These are phyloP conservation scores for Biscutella auriculata DNA, from an alignment of 441 rosid species.

Conservation along the genomic window DNA sequence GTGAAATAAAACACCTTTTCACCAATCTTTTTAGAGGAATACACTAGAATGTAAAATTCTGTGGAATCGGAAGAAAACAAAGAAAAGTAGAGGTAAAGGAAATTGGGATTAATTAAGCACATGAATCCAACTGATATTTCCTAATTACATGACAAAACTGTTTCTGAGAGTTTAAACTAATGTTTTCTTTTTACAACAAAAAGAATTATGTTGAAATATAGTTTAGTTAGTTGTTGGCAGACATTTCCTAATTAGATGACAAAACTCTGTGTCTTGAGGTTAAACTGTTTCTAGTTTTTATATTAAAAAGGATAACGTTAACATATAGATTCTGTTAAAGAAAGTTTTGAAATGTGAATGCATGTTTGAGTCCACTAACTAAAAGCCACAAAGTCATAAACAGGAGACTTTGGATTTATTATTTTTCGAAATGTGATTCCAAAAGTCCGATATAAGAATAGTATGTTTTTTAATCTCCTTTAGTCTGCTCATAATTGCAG, in stretches of 20 bases:
- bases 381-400: constrained; percentile 15
- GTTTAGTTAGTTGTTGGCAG: constrained; percentile 8
- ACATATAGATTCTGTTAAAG: constrained; percentile 8
- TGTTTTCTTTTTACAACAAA: not conserved
- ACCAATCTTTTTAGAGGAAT: too few species aligned
- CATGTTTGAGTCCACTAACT: constrained; percentile 64
- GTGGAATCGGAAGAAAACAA: too few species aligned
- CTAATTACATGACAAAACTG: constrained; percentile 10
- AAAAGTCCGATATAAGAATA: constrained; percentile 17
- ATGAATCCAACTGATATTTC: constrained; percentile 30
- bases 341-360: constrained; percentile 25
- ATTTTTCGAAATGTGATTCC: constrained; percentile 13
- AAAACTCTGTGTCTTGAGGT: constrained; percentile 3
- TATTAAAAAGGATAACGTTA: constrained; percentile 1
- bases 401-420: constrained; percentile 7
- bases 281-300: constrained; percentile 4
- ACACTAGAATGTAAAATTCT: too few species aligned
- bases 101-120: too few species aligned
- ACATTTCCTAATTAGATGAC: constrained; percentile 6
- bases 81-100: too few species aligned
- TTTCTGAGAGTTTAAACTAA: not conserved
- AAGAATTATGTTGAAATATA: not conserved
- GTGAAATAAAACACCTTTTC: too few species aligned
- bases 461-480: not conserved
- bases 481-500: too few species aligned